phyloP scores from a whole-genome alignment of 495 filamentous ascomycete species.

The Cercophora samala region DNA sequence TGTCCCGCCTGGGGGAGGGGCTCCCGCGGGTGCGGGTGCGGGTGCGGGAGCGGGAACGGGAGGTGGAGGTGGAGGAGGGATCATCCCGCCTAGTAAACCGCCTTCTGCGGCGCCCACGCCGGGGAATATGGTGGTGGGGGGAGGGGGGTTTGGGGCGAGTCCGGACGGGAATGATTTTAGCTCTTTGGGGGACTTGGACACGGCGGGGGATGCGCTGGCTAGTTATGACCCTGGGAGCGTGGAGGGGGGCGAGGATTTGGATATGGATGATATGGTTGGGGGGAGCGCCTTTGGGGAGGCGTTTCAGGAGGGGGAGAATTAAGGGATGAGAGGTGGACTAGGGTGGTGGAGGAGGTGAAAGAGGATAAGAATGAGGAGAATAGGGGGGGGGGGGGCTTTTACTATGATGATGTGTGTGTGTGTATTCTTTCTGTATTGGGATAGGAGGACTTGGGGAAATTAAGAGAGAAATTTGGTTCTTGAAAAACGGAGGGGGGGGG shows the following conservation, averaged over 20 bases:
- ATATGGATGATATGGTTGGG: constrained; percentile 43
- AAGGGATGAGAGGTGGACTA: too few species aligned
- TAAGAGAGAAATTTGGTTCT: too few species aligned
- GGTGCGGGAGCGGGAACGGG: constrained; percentile 10
- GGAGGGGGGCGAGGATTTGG: constrained; percentile 42
- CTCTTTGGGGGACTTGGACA: constrained; percentile 51
- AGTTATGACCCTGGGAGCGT: constrained; percentile 36
- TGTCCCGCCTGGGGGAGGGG: constrained; percentile 45
- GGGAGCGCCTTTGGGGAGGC: constrained; percentile 53
- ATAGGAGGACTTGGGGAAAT: too few species aligned
- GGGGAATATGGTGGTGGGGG: not conserved
- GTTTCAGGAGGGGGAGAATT: not conserved
- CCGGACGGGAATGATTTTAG: constrained; percentile 51
- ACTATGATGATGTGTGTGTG: too few species aligned
- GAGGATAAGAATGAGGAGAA: too few species aligned
- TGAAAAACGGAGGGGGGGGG: too few species aligned
- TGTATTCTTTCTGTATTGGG: too few species aligned
- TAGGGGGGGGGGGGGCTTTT: too few species aligned
- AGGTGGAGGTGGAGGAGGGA: constrained; percentile 5
- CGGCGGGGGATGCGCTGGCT: constrained; percentile 47
- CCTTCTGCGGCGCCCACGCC: constrained; percentile 42
- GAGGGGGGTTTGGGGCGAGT: constrained; percentile 20
- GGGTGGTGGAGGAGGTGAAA: too few species aligned
- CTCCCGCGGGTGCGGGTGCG: constrained; percentile 18
- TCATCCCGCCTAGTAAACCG: constrained; percentile 31